phyloP scores from a whole-genome alignment of 2,329 filamentous ascomycete genomes.

The Diaporthe batatas region DNA sequence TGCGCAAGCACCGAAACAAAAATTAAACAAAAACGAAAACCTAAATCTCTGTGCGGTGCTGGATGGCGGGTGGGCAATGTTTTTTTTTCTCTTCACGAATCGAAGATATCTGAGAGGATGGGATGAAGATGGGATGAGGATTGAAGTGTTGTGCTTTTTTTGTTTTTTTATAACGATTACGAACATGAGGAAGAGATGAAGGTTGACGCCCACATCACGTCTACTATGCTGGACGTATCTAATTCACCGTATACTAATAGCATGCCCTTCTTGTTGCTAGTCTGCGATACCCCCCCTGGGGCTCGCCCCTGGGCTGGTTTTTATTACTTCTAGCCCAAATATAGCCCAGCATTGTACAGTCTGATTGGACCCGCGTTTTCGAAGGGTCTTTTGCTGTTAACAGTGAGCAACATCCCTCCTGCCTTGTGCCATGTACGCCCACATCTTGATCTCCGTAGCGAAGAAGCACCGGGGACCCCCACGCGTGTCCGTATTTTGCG shows the following conservation, averaged over 20 bases:
- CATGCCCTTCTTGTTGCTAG: slow-evolving; percentile 11
- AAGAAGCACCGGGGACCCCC: too few species aligned
- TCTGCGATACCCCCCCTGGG: slow-evolving; percentile 27
- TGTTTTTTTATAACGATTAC: slow-evolving; percentile 16
- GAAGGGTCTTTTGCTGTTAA: too few species aligned
- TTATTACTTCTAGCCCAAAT: slow-evolving; percentile 12
- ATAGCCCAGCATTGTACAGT: slow-evolving; percentile 27
- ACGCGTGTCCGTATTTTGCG: too few species aligned
- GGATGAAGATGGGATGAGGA: background rate
- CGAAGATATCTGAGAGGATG: background rate
- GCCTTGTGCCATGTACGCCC: too few species aligned
- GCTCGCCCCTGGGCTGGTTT: slow-evolving; percentile 22
- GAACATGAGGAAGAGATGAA: slow-evolving; percentile 10
- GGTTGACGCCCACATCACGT: slow-evolving; percentile 30
- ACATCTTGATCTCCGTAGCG: too few species aligned
- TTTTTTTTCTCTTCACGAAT: slow-evolving; percentile 3
- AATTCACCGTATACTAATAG: slow-evolving; percentile 32
- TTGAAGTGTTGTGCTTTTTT: background rate
- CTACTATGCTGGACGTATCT: slow-evolving; percentile 30
- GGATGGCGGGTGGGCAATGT: slow-evolving; percentile 18
- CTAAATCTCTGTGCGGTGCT: slow-evolving; percentile 24
- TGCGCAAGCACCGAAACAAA: background rate
- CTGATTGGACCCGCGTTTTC: background rate
- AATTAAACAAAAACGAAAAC: background rate
- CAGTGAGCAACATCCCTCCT: too few species aligned